Percentiles rank a stretch among this genome's conserved stretches.
Evolutionary conservation across 106 monocot genomes (phyloP).

Genomic region (Dendrobium chrysotoxum): DNA sequence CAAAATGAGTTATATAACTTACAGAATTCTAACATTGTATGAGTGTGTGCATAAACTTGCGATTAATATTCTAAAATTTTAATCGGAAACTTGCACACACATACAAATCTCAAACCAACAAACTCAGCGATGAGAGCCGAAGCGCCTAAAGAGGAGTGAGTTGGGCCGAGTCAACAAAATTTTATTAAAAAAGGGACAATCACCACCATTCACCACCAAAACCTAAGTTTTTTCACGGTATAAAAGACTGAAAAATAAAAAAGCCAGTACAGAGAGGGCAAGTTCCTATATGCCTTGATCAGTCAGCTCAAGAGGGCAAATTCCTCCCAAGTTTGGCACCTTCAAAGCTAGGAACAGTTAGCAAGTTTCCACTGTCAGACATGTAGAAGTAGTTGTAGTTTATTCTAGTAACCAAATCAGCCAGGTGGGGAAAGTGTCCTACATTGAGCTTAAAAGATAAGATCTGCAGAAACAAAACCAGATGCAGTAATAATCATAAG

Average conservation of each 20-base stretch:
- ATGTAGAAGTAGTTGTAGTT: conserved; percentile 93
- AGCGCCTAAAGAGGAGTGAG: no score
- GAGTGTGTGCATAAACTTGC: no score
- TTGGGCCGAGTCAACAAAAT: no score
- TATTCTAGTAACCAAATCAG: conserved; percentile 84
- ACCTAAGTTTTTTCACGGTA: background rate
- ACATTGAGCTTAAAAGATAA: conserved; percentile 94
- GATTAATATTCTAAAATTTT: no score
- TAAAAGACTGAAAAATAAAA: background rate
- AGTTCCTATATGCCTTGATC: background rate
- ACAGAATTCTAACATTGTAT: no score
- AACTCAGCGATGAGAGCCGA: no score
- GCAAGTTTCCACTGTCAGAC: conserved; percentile 72
- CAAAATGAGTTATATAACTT: no score
- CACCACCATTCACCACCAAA: background rate
- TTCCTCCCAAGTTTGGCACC: conserved; percentile 16
- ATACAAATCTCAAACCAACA: no score
- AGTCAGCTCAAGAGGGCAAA: conserved; percentile 1
- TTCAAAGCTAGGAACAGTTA: conserved; percentile 50
- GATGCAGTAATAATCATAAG: background rate
- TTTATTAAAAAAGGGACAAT: no score
- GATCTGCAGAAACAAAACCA: conserved; percentile 45
- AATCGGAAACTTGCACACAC: no score
- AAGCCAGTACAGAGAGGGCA: no score
- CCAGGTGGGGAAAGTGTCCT: conserved; percentile 91